Evolutionary conservation across 768 basidiomycete genomes (phyloP).

Genomic region (Strobilomyces dryophilus): DNA sequence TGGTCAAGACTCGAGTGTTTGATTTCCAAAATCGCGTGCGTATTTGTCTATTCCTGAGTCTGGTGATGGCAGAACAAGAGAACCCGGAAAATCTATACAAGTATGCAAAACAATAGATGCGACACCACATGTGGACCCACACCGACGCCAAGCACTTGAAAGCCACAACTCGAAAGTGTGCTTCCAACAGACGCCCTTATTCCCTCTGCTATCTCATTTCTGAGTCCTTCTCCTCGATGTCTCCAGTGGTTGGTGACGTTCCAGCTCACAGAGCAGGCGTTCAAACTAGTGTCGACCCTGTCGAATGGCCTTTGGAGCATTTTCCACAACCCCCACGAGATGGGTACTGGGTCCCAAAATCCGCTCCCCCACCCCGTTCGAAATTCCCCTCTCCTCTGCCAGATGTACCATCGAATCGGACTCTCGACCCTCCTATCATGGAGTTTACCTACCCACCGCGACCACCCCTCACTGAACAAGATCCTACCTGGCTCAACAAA

Average conservation of each 20-base stretch:
- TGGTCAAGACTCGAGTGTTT: too few relatives aligned
- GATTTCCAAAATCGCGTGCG: too few relatives aligned
- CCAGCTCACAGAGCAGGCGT: background rate
- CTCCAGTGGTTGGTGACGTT: background rate
- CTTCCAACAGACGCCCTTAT: too few relatives aligned
- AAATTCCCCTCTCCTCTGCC: slow-evolving; percentile 13
- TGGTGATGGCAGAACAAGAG: too few relatives aligned
- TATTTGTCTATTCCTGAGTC: too few relatives aligned
- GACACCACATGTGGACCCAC: too few relatives aligned
- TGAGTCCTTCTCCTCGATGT: slow-evolving; percentile 1
- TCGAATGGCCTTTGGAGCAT: slow-evolving; percentile 25
- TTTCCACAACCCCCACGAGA: slow-evolving; percentile 27
- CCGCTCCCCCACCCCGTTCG: slow-evolving; percentile 14
- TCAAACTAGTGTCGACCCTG: background rate
- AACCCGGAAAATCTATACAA: too few relatives aligned
- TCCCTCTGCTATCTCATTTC: background rate
- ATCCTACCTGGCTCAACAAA: slow-evolving; percentile 25
- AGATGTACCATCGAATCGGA: slow-evolving; percentile 1
- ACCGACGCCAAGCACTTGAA: too few relatives aligned
- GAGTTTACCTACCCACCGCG: slow-evolving; percentile 25
- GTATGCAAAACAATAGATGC: too few relatives aligned
- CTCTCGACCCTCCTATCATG: slow-evolving; percentile 28
- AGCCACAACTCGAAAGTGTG: too few relatives aligned
- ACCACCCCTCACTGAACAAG: slow-evolving; percentile 20
- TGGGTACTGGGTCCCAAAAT: slow-evolving; percentile 25